A percentile compares a stretch with the other conserved stretches of the same genome.
phyloP scores from a whole-genome alignment of 805 yeast genomes.

The Myxozyma vanderwaltii region DNA sequence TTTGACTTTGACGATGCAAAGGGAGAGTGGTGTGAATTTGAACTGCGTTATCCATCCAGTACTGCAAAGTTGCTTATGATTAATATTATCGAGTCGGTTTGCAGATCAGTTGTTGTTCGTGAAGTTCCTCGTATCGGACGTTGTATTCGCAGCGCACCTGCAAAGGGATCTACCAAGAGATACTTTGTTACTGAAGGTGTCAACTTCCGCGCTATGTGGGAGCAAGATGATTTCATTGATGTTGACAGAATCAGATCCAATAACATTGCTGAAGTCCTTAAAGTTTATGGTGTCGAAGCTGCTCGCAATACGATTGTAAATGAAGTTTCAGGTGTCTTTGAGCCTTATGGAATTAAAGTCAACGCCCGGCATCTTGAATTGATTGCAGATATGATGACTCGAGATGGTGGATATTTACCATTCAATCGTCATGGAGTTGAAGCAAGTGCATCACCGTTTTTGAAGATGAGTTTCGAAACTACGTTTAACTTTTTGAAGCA shows the following conservation, averaged over 20 bases:
- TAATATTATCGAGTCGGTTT: constrained; percentile 88
- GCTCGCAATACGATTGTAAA: constrained; percentile 96
- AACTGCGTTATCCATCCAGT: constrained; percentile 76
- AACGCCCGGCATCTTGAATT: constrained; percentile 92
- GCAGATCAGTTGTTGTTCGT: constrained; percentile 87
- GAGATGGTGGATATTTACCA: constrained; percentile 95
- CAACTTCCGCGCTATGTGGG: constrained; percentile 97
- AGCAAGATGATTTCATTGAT: constrained; percentile 87
- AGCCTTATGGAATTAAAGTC: constrained; percentile 92
- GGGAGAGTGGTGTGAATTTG: constrained; percentile 94
- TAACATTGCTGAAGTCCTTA: constrained; percentile 87
- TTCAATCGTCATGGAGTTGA: constrained; percentile 99
- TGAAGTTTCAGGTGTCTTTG: constrained; percentile 94
- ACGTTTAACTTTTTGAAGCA: constrained; percentile 96
- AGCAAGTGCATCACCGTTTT: constrained; percentile 89
- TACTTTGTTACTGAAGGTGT: constrained; percentile 95
- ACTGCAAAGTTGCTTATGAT: constrained; percentile 96
- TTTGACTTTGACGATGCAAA: constrained; percentile 86
- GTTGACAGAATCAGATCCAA: constrained; percentile 88
- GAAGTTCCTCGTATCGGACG: constrained; percentile 91
- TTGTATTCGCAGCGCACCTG: constrained; percentile 49
- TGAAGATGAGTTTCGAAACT: constrained; percentile 99
- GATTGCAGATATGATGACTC: constrained; percentile 98
- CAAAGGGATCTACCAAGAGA: constrained; percentile 47
- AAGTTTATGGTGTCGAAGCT: constrained; percentile 97